Base-by-base conservation (phyloP, 2,329 filamentous ascomycete genomes). In the Fusarium bulbicola region DNA sequence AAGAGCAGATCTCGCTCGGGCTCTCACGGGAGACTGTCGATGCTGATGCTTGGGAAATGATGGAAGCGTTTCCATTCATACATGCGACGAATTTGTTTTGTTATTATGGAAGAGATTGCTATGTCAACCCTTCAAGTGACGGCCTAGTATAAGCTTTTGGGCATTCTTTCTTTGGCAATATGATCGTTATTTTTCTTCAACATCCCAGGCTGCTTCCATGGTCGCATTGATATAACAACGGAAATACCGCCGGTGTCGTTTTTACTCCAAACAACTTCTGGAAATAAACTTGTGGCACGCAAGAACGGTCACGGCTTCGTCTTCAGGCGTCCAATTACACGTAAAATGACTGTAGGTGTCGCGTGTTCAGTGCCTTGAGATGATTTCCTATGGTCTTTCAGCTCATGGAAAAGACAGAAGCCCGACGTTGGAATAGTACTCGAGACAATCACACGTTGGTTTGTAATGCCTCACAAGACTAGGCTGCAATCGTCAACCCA, bases 321-420 rank as follows among this genome's bases (percentile, higher is more conserved):
- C 37, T 39, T 39, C 37, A 8, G 20, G 1, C 42, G 20, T 18
- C 42, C 7, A 45, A 26, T 18, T 16, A 24, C n/a, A 45, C n/a
- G 16, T 4, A 26, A 20, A 0, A 20, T 7, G 3, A 20, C 7
- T 4, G 42, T 9, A 16, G 3, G 24, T 7, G 16, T 45, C 16
- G 1, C 18, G 24, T 45, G 2, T 26, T 45, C 7, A 0, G 18
- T 20, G 0, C 18, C 12, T 20, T 9, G 2, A 16, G 24, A 26
- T 26, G 18, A 20, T 26, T 26, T 18, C 12, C 4, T 5, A 26
- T 14, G 11, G 5, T 45, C 11, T 20, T 9, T 45, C 16, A 26
- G 11, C 20, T 20, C 7, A 26, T 45, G 24, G 16, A 13, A 45
- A 45, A 34, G 5, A 20, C 13, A 5, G 43, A 28, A 46, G 8